Percentiles rank a stretch among this genome's conserved stretches.
Evolutionary conservation across 2,329 filamentous ascomycete genomes (phyloP).

Genomic region (Akanthomyces dipterigenus): DNA sequence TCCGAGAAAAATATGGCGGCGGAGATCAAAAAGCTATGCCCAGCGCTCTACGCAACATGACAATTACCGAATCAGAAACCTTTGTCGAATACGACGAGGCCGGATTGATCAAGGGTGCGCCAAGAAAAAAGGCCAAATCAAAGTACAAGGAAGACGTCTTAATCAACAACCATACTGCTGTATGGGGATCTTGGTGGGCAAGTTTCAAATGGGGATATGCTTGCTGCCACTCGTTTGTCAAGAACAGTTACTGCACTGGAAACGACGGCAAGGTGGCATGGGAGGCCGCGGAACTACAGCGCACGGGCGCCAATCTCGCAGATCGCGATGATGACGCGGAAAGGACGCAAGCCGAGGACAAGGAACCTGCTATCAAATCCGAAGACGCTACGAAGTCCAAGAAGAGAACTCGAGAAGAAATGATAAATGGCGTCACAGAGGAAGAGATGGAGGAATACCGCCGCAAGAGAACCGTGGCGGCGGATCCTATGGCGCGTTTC

Average conservation of each 20-base stretch:
- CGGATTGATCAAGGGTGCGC: conserved; percentile 82
- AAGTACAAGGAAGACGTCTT: conserved; percentile 88
- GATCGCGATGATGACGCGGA: conserved; percentile 16
- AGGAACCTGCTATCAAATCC: conserved; percentile 23
- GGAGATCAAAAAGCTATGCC: conserved; percentile 51
- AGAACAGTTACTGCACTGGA: conserved; percentile 97
- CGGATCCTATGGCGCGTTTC: conserved; percentile 83
- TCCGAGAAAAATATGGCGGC: conserved; percentile 78
- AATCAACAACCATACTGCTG: conserved; percentile 83
- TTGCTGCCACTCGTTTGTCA: conserved; percentile 88
- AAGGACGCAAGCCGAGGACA: conserved; percentile 19
- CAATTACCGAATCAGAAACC: conserved; percentile 71
- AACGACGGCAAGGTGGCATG: conserved; percentile 78
- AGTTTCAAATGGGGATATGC: conserved; percentile 94
- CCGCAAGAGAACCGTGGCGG: conserved; percentile 62
- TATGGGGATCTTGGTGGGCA: conserved; percentile 98
- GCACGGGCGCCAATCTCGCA: conserved; percentile 38
- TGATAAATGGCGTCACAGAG: conserved; percentile 71
- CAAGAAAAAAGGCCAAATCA: conserved; percentile 68
- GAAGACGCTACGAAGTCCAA: conserved; percentile 35
- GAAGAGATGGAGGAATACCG: conserved; percentile 84
- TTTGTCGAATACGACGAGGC: conserved; percentile 94
- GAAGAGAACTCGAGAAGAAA: conserved; percentile 72
- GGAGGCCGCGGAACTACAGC: conserved; percentile 63
- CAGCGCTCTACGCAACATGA: conserved; percentile 56